phyloP scores from a whole-genome alignment of 441 rosid species.

The Mallotus repandus region DNA sequence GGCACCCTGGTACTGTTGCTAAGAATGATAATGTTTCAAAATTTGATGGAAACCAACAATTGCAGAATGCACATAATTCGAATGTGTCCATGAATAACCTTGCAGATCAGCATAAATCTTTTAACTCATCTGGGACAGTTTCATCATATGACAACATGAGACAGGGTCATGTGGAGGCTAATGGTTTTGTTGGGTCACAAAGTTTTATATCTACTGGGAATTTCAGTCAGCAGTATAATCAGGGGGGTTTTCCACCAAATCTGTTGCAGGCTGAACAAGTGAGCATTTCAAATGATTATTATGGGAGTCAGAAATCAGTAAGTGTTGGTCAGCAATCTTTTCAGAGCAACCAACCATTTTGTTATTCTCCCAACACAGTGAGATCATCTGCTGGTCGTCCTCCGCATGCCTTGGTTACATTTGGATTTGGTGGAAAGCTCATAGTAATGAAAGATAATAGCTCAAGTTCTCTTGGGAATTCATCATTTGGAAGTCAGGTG shows the following conservation, averaged over 20 bases:
- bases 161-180: constrained; percentile 45
- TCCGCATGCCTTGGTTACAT: constrained; percentile 80
- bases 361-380: constrained; percentile 48
- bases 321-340: constrained; percentile 45
- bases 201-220: constrained; percentile 40
- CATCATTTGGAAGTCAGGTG: constrained; percentile 82
- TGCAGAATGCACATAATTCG: constrained; percentile 41
- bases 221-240: constrained; percentile 47
- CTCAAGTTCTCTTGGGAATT: constrained; percentile 44
- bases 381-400: constrained; percentile 96
- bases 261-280: constrained; percentile 46
- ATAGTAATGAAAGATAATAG: constrained; percentile 64
- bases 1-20: constrained; percentile 50
- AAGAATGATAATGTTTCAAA: constrained; percentile 32
- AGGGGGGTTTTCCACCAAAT: too few relatives aligned
- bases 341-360: constrained; percentile 55
- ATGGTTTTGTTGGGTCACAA: constrained; percentile 43
- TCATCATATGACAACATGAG: constrained; percentile 36
- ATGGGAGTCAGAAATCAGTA: constrained; percentile 45
- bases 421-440: constrained; percentile 98
- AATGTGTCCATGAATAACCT: constrained; percentile 38
- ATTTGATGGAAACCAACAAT: constrained; percentile 49
- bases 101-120: constrained; percentile 32
- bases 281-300: constrained; percentile 52
- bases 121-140: constrained; percentile 34